Conservation (phyloP, 2,329 filamentous ascomycete species). For the Trichocomaceae sp. region DNA sequence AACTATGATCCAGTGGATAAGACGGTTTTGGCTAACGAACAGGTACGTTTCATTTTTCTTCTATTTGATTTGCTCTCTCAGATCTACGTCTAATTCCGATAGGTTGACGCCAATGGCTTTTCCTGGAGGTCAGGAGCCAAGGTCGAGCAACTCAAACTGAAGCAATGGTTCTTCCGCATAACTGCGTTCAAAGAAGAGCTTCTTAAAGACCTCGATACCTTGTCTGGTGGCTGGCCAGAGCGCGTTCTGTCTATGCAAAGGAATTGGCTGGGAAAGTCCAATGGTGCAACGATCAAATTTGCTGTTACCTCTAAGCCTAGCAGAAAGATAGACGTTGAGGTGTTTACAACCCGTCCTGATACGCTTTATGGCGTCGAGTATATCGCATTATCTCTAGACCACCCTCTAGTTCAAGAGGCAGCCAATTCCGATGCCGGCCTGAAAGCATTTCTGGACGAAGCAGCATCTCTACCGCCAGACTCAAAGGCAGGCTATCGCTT, state of each 20-base stretch:
- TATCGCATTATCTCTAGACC: slow-evolving; percentile 66
- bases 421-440: slow-evolving; percentile 57
- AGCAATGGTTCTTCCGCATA: slow-evolving; percentile 87
- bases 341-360: slow-evolving; percentile 80
- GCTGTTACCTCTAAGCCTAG: slow-evolving; percentile 43
- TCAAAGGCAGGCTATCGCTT: slow-evolving; percentile 62
- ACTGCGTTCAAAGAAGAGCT: slow-evolving; percentile 69
- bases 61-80: background rate
- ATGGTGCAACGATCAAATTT: slow-evolving; percentile 67
- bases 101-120: slow-evolving; percentile 71
- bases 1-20: slow-evolving; percentile 88
- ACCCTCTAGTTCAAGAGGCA: slow-evolving; percentile 59
- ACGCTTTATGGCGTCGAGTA: slow-evolving; percentile 86
- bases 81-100: background rate
- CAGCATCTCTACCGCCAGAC: slow-evolving; percentile 48
- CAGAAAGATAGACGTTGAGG: slow-evolving; percentile 49
- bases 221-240: slow-evolving; percentile 71
- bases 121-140: slow-evolving; percentile 85
- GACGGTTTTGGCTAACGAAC: slow-evolving; percentile 86
- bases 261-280: slow-evolving; percentile 80
- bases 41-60: slow-evolving; percentile 39
- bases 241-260: slow-evolving; percentile 75
- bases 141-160: slow-evolving; percentile 70
- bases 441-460: slow-evolving; percentile 58
- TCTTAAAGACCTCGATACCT: slow-evolving; percentile 61